phyloP scores from a whole-genome alignment of 108 stramenopile species.

The Seminavis robusta region DNA sequence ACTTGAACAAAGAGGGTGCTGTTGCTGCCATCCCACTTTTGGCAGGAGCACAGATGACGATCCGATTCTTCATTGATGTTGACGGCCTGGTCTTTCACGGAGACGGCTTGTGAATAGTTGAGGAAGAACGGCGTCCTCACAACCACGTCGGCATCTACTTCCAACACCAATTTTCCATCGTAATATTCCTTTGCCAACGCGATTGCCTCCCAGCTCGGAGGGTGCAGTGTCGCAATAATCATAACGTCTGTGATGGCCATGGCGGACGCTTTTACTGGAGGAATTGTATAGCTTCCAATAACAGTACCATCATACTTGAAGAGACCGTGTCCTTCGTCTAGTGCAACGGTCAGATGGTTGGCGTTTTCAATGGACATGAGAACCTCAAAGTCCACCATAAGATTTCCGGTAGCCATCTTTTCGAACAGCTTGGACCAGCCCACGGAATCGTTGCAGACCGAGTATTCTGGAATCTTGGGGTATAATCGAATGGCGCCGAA shows the following conservation, averaged over 20 bases:
- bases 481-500: conserved; percentile 49
- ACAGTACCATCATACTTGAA: conserved; percentile 62
- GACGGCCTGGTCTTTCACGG: conserved; percentile 50
- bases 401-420: conserved; percentile 60
- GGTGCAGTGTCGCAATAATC: conserved; percentile 66
- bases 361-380: conserved; percentile 77
- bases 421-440: conserved; percentile 78
- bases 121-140: conserved; percentile 52
- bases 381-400: conserved; percentile 79
- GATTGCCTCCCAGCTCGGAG: conserved; percentile 69
- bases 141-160: conserved; percentile 40
- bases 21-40: conserved; percentile 24
- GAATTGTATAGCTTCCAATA: conserved; percentile 78
- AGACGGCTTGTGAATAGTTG: conserved; percentile 40
- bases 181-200: conserved; percentile 74
- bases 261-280: conserved; percentile 37
- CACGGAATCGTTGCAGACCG: conserved; percentile 80
- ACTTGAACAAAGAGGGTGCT: no score
- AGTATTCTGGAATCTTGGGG: conserved; percentile 69
- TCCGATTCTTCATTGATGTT: conserved; percentile 64
- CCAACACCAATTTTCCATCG: conserved; percentile 44
- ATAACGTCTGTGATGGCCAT: conserved; percentile 81
- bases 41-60: conserved; percentile 74
- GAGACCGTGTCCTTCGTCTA: conserved; percentile 61
- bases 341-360: conserved; percentile 64